phyloP scores from a whole-genome alignment of 2,329 filamentous ascomycete species.

The Uncinocarpus reesii region DNA sequence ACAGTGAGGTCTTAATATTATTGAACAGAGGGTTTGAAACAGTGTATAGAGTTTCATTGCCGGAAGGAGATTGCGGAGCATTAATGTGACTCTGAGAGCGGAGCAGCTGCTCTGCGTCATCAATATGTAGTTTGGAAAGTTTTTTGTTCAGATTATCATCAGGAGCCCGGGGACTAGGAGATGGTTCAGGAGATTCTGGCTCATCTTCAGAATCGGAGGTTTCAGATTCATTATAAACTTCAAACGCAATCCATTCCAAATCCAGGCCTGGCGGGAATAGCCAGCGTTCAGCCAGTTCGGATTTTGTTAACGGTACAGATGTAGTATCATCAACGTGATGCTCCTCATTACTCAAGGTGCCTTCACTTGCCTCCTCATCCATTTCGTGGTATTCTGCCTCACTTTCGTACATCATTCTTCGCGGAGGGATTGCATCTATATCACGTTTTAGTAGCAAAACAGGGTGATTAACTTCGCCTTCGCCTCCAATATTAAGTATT shows the following conservation, averaged over 20 bases:
- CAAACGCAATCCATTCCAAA: constrained; percentile 82
- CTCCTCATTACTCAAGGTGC: constrained; percentile 32
- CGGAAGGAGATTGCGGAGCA: constrained; percentile 24
- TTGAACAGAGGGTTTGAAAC: constrained; percentile 42
- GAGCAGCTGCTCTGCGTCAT: constrained; percentile 17
- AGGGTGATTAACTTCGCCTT: constrained; percentile 60
- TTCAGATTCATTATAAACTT: constrained; percentile 62
- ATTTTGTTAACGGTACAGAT: not conserved
- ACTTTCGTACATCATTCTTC: constrained; percentile 46
- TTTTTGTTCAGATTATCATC: constrained; percentile 9
- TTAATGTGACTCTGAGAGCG: constrained; percentile 40
- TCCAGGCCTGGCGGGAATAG: constrained; percentile 65
- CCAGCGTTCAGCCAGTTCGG: constrained; percentile 38
- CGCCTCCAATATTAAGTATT: constrained; percentile 69
- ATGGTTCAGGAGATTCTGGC: constrained; percentile 23
- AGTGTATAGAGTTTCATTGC: constrained; percentile 17
- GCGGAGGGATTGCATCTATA: constrained; percentile 50
- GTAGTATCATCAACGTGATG: constrained; percentile 30
- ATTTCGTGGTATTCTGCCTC: constrained; percentile 30
- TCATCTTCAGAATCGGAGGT: constrained; percentile 44
- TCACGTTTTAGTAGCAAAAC: constrained; percentile 67
- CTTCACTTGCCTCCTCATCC: constrained; percentile 26
- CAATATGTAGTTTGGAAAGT: constrained; percentile 22
- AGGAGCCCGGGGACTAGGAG: constrained; percentile 8
- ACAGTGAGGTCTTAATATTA: constrained; percentile 56